A percentile compares a stretch with the other conserved stretches of the same genome.
Conservation (phyloP, 352 stramenopile genomes). For the Phytopythium chamaehyphon region DNA sequence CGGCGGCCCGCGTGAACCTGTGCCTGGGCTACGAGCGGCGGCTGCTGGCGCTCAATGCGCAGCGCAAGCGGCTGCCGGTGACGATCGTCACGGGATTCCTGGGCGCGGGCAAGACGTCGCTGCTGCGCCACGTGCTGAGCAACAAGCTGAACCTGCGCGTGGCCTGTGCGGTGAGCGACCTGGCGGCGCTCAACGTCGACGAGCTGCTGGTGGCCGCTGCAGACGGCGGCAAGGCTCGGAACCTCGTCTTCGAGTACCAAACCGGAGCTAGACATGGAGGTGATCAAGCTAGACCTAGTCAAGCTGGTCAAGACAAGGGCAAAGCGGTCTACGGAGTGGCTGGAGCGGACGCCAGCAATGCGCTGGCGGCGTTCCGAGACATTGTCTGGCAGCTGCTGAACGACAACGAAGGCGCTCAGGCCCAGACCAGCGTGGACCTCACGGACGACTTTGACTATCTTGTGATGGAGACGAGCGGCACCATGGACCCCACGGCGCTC, state of each 20-base stretch:
- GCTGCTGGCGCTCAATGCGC: conserved; percentile 44
- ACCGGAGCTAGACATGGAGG: too few species aligned
- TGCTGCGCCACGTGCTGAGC: conserved; percentile 57
- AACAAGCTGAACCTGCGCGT: conserved; percentile 67
- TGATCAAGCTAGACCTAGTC: too few species aligned
- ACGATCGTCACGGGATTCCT: conserved; percentile 70
- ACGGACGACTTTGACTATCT: conserved; percentile 65
- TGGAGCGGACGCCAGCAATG: conserved; percentile 15
- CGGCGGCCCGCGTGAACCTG: conserved; percentile 50
- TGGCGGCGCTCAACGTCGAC: conserved; percentile 69
- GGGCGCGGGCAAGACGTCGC: conserved; percentile 64
- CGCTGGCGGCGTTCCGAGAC: conserved; percentile 58
- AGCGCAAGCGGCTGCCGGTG: conserved; percentile 42
- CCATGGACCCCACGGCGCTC: conserved; percentile 63
- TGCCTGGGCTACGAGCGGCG: conserved; percentile 50
- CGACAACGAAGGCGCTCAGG: conserved; percentile 10
- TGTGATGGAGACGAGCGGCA: conserved; percentile 73
- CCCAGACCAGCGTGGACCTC: conserved; percentile 13
- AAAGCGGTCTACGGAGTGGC: conserved; percentile 30
- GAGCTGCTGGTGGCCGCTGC: conserved; percentile 49
- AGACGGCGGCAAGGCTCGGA: neutral
- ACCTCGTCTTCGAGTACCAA: conserved; percentile 31
- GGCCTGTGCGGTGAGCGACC: conserved; percentile 63
- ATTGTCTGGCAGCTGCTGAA: conserved; percentile 55
- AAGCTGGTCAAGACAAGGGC: conserved; percentile 9